Evolutionary conservation across 148 eudicot genomes (phyloP).

Genomic region (Drosera capensis): DNA sequence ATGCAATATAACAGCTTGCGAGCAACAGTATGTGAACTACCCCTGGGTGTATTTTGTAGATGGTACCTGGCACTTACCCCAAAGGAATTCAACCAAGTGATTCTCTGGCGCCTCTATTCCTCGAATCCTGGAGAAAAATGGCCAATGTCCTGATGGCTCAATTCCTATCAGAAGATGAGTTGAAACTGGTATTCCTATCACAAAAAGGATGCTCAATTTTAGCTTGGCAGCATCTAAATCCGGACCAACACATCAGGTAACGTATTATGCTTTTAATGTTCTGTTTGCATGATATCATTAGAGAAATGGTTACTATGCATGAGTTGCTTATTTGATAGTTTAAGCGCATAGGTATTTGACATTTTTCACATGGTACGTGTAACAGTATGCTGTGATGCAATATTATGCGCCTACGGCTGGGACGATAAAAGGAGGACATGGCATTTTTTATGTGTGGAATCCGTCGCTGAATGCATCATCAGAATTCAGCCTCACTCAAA

Average conservation of each 20-base stretch:
- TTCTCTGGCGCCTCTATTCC: not conserved
- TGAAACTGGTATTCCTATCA: too few species aligned
- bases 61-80: not conserved
- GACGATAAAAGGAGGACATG: not conserved
- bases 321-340: too few species aligned
- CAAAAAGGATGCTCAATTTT: too few species aligned
- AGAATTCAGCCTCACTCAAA: not conserved
- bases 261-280: not conserved
- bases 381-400: not conserved
- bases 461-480: not conserved
- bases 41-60: not conserved
- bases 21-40: not conserved
- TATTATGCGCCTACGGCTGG: not conserved
- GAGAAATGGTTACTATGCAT: not conserved
- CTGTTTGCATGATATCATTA: not conserved
- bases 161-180: not conserved
- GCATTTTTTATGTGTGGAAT: not conserved
- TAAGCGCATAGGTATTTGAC: too few species aligned
- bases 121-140: not conserved
- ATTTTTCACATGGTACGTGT: too few species aligned
- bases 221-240: not conserved
- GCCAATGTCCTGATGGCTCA: not conserved
- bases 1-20: too few species aligned
- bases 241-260: not conserved
- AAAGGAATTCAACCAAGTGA: not conserved